Base-by-base conservation (phyloP, 1,284 basidiomycete genomes). In the Marasmius sp. region DNA sequence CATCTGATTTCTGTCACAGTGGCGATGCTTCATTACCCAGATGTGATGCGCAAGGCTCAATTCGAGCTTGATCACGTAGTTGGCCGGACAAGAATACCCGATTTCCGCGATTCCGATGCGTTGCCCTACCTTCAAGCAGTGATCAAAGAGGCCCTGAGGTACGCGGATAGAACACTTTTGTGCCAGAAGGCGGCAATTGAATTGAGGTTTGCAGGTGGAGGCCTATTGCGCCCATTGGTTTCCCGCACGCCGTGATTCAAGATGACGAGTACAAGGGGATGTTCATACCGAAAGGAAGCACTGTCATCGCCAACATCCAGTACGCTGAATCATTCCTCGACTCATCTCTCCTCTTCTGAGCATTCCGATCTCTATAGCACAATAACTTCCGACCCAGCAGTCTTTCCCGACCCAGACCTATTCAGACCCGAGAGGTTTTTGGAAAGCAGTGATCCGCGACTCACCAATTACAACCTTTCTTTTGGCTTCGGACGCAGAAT, bases 401-500 rank as follows among this genome's bases (percentile, higher is more conserved):
- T 67, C 1, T 68, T 67, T 16, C 63, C 64, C 11, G 60, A 65
- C 22, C 65, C 67, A 5, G 64, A 64, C 6, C 58, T 48, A 27
- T 68, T 69, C 39, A 59, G 18, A 36, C 65, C 68, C 36, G 67
- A 68, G 43, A 62, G 68, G 5, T 68, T 66, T 47, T 58, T 69
- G 11, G 54, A 64, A n/a, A 54, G 20, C 34, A 37, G 53, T 37
- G 51, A 68, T 37, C 52, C 50, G 14, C 57, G 49, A 22, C 27
- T 56, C 2, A 18, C 36, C n/a, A 65, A 61, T 20, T 62, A 51
- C 45, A 65, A 39, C 12, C 34, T 66, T 3, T 59, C 64, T 10
- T 69, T 67, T 51, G 67, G 65, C 12, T 69, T 66, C 58, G 67
- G 67, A 14, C 65, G 66, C 6, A 61, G 65, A 11, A 59, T 65